These are phyloP conservation scores for Aureobasidium leucospermi DNA, from an alignment of 2,329 filamentous ascomycete genomes.

Conservation along the genomic window DNA sequence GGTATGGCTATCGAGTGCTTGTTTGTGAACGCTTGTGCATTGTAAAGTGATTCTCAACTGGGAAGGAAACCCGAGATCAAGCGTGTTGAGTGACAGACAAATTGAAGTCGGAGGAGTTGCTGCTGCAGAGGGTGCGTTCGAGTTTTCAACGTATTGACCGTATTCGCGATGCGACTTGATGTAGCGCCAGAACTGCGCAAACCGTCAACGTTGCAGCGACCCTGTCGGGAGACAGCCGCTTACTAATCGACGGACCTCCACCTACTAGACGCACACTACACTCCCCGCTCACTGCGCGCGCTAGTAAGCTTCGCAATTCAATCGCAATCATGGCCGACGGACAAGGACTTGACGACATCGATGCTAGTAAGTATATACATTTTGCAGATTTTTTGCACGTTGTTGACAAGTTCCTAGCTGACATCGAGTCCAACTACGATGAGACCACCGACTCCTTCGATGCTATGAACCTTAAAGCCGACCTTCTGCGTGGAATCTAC, in stretches of 20 bases:
- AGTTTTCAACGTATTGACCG: no score
- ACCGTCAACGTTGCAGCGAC: no score
- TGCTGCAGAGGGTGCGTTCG: no score
- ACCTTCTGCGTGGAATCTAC: constrained; percentile 98
- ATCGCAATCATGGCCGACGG: not conserved
- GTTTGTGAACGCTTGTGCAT: no score
- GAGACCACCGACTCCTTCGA: constrained; percentile 99
- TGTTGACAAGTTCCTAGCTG: constrained; percentile 4
- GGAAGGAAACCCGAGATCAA: no score
- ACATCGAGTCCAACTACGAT: constrained; percentile 99
- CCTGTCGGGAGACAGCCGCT: no score
- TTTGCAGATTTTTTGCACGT: not conserved
- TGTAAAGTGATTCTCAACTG: no score
- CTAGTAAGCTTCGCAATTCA: not conserved
- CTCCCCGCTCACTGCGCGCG: not conserved
- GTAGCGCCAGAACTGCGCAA: no score
- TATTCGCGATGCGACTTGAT: no score
- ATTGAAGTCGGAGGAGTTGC: no score
- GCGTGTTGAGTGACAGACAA: no score
- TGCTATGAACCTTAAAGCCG: constrained; percentile 91
- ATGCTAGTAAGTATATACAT: constrained; percentile 4
- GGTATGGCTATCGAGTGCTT: no score
- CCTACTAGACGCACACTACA: not conserved
- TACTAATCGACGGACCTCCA: not conserved
- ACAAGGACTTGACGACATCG: constrained; percentile 5